Base-by-base conservation (phyloP, 805 yeast species). In the Saturnispora kantuleensis region DNA sequence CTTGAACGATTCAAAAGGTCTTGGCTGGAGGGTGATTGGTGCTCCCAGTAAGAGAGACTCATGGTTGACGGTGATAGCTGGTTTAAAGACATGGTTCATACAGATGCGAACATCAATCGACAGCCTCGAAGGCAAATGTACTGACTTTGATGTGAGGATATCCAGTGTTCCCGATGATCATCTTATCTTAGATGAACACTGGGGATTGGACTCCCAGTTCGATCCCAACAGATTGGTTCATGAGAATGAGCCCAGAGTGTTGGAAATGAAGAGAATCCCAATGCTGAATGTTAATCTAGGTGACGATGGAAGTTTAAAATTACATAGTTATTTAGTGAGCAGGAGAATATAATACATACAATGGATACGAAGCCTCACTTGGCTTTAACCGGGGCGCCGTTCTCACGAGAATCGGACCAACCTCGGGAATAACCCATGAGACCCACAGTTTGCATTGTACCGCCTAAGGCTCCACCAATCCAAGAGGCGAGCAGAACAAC, bases 401-500 rank as follows among this genome's bases (percentile, higher is more conserved):
- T 50, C n/a, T 30, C 26, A 21, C 35, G 26, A n/a, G 11, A 15
- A 31, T 37, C 40, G 26, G 32, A 37, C 45, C 45, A 42, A 6
- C 45, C 45, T 21, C 45, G 31, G 6, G 45, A 42, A 37, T 42
- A 42, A 6, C 45, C 45, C 45, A 42, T 42, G 15, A 42, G 41
- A 42, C 45, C 45, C 31, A 37, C 41, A 11, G 45, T 36, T 28
- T 42, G 41, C 45, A 42, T 36, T 6, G 45, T 42, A 13, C 45
- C 45, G 15, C 45, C 45, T 21, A 42, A 35, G 17, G 53, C 62
- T 54, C 47, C 50, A 52, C 31, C 60, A 57, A 37, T 55, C 60
- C 33, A 54, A 44, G 16, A 49, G 38, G 57, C 39, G 39, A 71
- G 57, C 16, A 76, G 51, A 72, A 81, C 68, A 38, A 81, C 72